Evolutionary conservation across 768 basidiomycete genomes (phyloP).

Genomic region (Kwoniella sp.): DNA sequence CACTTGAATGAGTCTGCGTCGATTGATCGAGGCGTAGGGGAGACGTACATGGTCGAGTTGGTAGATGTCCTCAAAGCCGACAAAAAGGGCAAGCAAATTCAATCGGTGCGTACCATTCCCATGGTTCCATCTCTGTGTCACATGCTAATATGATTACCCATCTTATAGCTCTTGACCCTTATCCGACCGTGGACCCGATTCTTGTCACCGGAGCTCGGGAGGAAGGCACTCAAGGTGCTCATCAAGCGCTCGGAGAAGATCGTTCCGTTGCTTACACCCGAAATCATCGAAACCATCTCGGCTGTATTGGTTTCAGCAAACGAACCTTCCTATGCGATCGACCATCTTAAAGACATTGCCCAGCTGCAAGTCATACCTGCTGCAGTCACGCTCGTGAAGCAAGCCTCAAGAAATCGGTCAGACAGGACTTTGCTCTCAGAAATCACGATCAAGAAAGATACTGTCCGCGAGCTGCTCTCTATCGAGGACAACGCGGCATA

Average conservation of each 20-base stretch:
- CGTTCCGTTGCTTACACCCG: background rate
- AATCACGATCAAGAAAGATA: constrained; percentile 19
- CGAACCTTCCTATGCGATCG: constrained; percentile 26
- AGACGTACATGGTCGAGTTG: constrained; percentile 5
- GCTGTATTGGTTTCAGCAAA: constrained; percentile 17
- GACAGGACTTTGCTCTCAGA: background rate
- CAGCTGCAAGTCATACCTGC: constrained; percentile 5
- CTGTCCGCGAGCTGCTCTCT: constrained; percentile 11
- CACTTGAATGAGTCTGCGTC: background rate
- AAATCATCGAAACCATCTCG: constrained; percentile 9
- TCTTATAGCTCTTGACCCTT: constrained; percentile 27
- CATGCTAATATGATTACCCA: background rate
- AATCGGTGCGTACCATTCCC: constrained; percentile 19
- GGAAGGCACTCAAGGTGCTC: constrained; percentile 11
- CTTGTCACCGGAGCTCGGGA: constrained; percentile 19
- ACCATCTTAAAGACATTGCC: constrained; percentile 25
- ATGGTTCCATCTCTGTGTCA: background rate
- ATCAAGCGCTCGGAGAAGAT: constrained; percentile 20
- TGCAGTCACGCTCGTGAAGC: background rate
- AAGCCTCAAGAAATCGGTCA: background rate
- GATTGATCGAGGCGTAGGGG: constrained; percentile 6
- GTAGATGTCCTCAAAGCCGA: constrained; percentile 19
- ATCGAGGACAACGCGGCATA: constrained; percentile 1
- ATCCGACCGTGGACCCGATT: constrained; percentile 43
- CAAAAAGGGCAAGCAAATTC: constrained; percentile 29